Conservation (phyloP, 2,329 filamentous ascomycete species). For the Cladosporium sp. region DNA sequence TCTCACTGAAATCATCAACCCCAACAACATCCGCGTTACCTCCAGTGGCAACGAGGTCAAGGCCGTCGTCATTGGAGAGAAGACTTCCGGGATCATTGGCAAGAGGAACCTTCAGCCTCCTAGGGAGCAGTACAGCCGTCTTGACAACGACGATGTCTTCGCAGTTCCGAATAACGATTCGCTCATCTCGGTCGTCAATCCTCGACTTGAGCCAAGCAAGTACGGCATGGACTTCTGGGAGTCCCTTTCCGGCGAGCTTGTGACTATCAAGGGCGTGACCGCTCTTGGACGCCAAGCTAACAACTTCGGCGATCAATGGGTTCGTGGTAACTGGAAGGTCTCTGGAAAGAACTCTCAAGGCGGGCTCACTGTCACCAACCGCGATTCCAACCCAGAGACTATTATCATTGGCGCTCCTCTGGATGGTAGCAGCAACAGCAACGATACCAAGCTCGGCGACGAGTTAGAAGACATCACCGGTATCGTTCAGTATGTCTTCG, state of each 20-base stretch:
- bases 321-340: slow-evolving; percentile 59
- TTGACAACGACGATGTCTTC: slow-evolving; percentile 64
- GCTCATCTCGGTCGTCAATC: slow-evolving; percentile 56
- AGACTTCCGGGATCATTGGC: slow-evolving; percentile 34
- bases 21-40: slow-evolving; percentile 49
- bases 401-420: slow-evolving; percentile 62
- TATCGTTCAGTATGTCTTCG: slow-evolving; percentile 61
- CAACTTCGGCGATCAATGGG: slow-evolving; percentile 53
- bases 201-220: slow-evolving; percentile 52
- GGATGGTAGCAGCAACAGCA: slow-evolving; percentile 59
- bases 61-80: slow-evolving; percentile 49
- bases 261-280: slow-evolving; percentile 48
- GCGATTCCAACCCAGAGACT: slow-evolving; percentile 65
- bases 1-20: slow-evolving; percentile 58
- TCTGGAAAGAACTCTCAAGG: slow-evolving; percentile 60
- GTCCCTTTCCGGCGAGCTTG: slow-evolving; percentile 61
- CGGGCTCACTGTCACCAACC: slow-evolving; percentile 58
- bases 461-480: slow-evolving; percentile 61
- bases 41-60: slow-evolving; percentile 52
- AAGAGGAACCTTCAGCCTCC: slow-evolving; percentile 52
- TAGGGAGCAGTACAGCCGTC: slow-evolving; percentile 54
- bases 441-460: slow-evolving; percentile 60
- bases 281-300: slow-evolving; percentile 40
- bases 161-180: slow-evolving; percentile 58
- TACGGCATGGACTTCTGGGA: slow-evolving; percentile 74